phyloP scores from a whole-genome alignment of 768 basidiomycete species.

The Termitomyces sp. region DNA sequence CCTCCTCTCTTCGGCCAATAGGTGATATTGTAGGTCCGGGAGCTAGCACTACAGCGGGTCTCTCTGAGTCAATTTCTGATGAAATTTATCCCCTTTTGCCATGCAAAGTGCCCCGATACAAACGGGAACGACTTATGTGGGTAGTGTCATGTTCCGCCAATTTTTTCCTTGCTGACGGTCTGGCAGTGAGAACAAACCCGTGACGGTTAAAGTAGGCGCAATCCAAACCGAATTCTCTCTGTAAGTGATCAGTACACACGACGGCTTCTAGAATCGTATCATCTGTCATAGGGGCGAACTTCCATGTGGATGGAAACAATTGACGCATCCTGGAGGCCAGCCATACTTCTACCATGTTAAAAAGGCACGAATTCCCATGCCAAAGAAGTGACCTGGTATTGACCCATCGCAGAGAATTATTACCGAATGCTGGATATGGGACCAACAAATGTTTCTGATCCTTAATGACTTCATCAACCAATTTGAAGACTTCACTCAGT shows the following conservation, averaged over 20 bases:
- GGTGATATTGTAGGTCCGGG: neutral
- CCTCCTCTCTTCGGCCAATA: neutral
- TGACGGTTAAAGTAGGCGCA: neutral
- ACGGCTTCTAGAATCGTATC: neutral
- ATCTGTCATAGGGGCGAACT: neutral
- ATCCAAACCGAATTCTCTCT: neutral
- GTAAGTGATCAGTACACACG: neutral
- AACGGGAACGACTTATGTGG: neutral
- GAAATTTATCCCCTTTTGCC: neutral
- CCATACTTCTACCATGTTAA: slow-evolving; percentile 9
- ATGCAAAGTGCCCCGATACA: neutral
- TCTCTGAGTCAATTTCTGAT: neutral
- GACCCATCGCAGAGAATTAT: slow-evolving; percentile 1
- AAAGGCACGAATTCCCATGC: neutral
- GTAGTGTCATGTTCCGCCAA: neutral
- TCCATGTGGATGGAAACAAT: slow-evolving; percentile 8
- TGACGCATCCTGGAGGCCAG: slow-evolving; percentile 10
- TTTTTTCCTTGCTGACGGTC: neutral
- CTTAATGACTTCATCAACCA: neutral
- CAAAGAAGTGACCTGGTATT: neutral
- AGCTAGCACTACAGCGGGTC: neutral
- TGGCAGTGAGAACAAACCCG: neutral
- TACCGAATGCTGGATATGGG: slow-evolving; percentile 7
- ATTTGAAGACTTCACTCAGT: neutral
- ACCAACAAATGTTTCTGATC: neutral